Evolutionary conservation across 1,284 basidiomycete species (phyloP).

Genomic region (Phellinidium pouzarii): DNA sequence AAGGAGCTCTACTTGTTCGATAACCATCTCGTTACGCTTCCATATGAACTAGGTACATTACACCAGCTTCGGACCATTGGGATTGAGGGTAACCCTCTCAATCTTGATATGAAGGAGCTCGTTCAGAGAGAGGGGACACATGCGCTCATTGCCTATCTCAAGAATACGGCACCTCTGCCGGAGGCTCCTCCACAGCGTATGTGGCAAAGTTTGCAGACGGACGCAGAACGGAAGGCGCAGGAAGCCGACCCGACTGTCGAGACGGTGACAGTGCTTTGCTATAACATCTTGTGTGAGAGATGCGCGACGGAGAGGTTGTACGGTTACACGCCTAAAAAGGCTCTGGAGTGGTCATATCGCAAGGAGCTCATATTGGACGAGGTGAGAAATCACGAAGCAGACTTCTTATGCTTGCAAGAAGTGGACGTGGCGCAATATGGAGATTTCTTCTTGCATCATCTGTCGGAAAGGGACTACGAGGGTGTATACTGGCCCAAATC

Average conservation of each 20-base stretch:
- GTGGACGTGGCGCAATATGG: constrained; percentile 92
- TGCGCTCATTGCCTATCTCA: constrained; percentile 81
- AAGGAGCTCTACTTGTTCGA: constrained; percentile 95
- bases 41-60: constrained; percentile 83
- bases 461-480: constrained; percentile 80
- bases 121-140: constrained; percentile 92
- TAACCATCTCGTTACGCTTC: constrained; percentile 83
- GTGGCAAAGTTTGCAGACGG: constrained; percentile 74
- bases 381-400: constrained; percentile 76
- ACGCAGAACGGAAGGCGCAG: constrained; percentile 57
- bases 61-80: constrained; percentile 93
- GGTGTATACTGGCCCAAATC: constrained; percentile 94
- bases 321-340: constrained; percentile 97
- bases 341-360: constrained; percentile 91
- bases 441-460: constrained; percentile 82
- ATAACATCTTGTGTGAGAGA: constrained; percentile 94
- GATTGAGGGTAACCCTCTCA: constrained; percentile 93
- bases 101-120: constrained; percentile 68
- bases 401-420: constrained; percentile 93
- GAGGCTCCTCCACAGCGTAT: constrained; percentile 77
- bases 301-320: constrained; percentile 89
- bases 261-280: constrained; percentile 79
- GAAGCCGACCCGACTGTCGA: constrained; percentile 53
- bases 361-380: constrained; percentile 89
- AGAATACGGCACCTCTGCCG: constrained; percentile 83